Conservation (phyloP, 345 rosid species). For the Hypericum perforatum region DNA sequence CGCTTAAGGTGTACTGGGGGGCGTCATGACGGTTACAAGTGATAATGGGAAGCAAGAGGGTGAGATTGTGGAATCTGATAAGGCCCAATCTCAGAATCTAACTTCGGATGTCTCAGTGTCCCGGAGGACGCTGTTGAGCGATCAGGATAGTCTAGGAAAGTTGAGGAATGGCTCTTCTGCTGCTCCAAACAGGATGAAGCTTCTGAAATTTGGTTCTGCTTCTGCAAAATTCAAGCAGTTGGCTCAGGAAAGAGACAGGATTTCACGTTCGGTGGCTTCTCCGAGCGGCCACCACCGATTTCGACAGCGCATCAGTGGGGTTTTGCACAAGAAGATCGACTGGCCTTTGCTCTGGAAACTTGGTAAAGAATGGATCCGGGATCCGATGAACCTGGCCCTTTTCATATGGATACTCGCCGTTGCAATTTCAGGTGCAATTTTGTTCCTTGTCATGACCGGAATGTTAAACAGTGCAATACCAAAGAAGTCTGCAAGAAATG, state of each 20-base stretch:
- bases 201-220: constrained; percentile 59
- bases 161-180: constrained; percentile 14
- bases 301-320: constrained; percentile 47
- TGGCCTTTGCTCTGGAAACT: constrained; percentile 48
- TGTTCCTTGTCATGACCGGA: constrained; percentile 94
- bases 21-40: constrained; percentile 30
- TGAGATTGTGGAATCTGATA: constrained; percentile 39
- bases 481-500: constrained; percentile 56
- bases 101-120: constrained; percentile 38
- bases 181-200: constrained; percentile 27
- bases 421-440: constrained; percentile 83
- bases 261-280: constrained; percentile 51
- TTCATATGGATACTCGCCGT: constrained; percentile 60
- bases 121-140: constrained; percentile 29
- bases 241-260: constrained; percentile 52
- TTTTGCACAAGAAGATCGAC: constrained; percentile 49
- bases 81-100: constrained; percentile 15
- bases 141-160: constrained; percentile 23
- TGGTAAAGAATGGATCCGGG: constrained; percentile 60
- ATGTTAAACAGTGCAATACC: constrained; percentile 68
- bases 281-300: constrained; percentile 32
- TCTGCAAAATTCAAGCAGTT: constrained; percentile 55
- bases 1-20: too few species aligned
- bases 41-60: constrained; percentile 27
- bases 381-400: constrained; percentile 81